These are phyloP conservation scores for Neoboletus subvelutipes DNA, from an alignment of 768 basidiomycete species.

Conservation along the genomic window DNA sequence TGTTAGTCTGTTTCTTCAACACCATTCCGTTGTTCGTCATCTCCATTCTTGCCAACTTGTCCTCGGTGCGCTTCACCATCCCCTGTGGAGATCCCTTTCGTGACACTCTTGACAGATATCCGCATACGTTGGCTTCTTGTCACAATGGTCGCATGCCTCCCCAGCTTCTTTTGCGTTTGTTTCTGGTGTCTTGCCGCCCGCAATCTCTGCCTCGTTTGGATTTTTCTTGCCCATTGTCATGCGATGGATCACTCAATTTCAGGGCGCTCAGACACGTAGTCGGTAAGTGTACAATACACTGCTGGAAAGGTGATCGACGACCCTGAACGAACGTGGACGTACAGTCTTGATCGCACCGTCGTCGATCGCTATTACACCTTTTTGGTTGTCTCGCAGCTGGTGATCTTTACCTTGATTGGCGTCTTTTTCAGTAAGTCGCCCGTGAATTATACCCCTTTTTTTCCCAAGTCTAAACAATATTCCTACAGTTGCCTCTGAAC, in stretches of 20 bases:
- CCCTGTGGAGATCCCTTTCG: background rate
- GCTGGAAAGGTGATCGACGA: background rate
- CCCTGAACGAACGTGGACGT: slow-evolving; percentile 23
- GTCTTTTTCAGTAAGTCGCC: slow-evolving; percentile 76
- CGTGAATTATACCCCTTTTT: background rate
- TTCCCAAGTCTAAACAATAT: background rate
- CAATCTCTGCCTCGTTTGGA: slow-evolving; percentile 84
- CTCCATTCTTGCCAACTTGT: slow-evolving; percentile 88
- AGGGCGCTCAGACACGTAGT: slow-evolving; percentile 46
- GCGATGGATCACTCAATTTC: slow-evolving; percentile 74
- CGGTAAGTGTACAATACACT: slow-evolving; percentile 17
- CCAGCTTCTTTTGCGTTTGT: slow-evolving; percentile 73
- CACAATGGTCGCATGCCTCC: slow-evolving; percentile 65
- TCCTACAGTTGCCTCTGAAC: slow-evolving; percentile 31
- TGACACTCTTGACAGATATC: slow-evolving; percentile 31
- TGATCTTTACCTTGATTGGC: slow-evolving; percentile 92
- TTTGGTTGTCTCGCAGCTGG: slow-evolving; percentile 88
- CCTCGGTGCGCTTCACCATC: slow-evolving; percentile 51
- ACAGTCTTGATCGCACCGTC: slow-evolving; percentile 83
- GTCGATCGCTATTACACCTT: slow-evolving; percentile 92
- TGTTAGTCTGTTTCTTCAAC: slow-evolving; percentile 88
- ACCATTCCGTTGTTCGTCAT: slow-evolving; percentile 90
- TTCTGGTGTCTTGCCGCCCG: slow-evolving; percentile 91
- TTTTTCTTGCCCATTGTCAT: slow-evolving; percentile 92
- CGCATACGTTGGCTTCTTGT: slow-evolving; percentile 71